Conservation (phyloP, 164 flowering plant genomes). For the Litsea cubeba region DNA sequence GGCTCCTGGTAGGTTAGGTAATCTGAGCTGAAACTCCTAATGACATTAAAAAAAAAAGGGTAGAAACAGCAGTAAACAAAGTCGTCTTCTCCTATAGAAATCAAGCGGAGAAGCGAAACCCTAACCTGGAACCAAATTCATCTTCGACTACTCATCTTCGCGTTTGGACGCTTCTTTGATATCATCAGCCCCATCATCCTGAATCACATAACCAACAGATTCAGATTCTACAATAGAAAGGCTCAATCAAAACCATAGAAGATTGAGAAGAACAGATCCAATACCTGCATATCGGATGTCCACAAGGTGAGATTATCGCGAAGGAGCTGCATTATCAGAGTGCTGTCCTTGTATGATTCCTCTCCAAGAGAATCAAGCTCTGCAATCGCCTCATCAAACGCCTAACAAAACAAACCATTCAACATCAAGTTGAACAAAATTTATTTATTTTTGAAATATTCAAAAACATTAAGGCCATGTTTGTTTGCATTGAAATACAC, state of each 20-base stretch:
- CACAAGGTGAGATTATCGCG: constrained; percentile 85
- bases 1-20: not conserved
- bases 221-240: not conserved
- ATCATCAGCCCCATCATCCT: constrained; percentile 69
- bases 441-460: no score
- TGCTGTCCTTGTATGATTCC: constrained; percentile 88
- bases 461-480: no score
- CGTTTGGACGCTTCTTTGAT: constrained; percentile 75
- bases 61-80: not conserved
- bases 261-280: constrained; percentile 4
- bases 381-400: constrained; percentile 81
- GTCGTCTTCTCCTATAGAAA: not conserved
- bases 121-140: constrained; percentile 1
- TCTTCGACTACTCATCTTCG: constrained; percentile 24
- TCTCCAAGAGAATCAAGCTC: constrained; percentile 85
- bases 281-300: constrained; percentile 90
- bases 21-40: constrained; percentile 8
- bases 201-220: constrained; percentile 6
- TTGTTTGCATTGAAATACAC: no score
- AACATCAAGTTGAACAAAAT: no score
- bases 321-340: constrained; percentile 87
- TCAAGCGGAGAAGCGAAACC: constrained; percentile 6
- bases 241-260: not conserved
- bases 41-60: no score
- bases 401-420: constrained; percentile 27